phyloP scores from a whole-genome alignment of 306 rosid genomes.

The Inga laurina region DNA sequence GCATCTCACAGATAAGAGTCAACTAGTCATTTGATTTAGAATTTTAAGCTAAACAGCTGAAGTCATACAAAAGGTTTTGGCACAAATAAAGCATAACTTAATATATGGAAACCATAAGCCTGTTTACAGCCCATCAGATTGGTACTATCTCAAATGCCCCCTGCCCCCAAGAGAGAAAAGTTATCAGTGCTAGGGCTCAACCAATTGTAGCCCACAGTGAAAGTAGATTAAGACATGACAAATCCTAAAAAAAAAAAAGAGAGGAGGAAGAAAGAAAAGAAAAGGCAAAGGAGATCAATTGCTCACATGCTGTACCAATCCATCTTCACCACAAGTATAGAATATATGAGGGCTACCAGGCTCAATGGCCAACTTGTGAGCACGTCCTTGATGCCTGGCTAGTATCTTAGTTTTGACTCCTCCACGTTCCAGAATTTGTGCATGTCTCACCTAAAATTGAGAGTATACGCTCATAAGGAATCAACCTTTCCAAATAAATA shows the following conservation, averaged over 20 bases:
- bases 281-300: constrained; percentile 16
- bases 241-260: not conserved
- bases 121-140: not conserved
- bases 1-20: constrained; percentile 8
- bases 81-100: not conserved
- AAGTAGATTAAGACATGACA: not conserved
- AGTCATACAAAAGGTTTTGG: not conserved
- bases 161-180: not conserved
- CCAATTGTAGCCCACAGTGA: not conserved
- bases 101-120: not conserved
- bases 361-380: constrained; percentile 93
- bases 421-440: constrained; percentile 62
- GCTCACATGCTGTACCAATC: constrained; percentile 90
- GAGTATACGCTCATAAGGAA: constrained; percentile 21
- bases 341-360: constrained; percentile 96
- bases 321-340: constrained; percentile 97
- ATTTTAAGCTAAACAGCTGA: not conserved
- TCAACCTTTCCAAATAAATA: constrained; percentile 17
- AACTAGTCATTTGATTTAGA: not conserved
- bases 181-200: not conserved
- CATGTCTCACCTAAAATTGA: constrained; percentile 79
- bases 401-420: constrained; percentile 55
- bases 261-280: not conserved
- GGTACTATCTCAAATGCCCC: not conserved
- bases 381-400: constrained; percentile 72